Evolutionary conservation across 2,329 filamentous ascomycete species (phyloP).

Genomic region (Penicillium corylophilum): DNA sequence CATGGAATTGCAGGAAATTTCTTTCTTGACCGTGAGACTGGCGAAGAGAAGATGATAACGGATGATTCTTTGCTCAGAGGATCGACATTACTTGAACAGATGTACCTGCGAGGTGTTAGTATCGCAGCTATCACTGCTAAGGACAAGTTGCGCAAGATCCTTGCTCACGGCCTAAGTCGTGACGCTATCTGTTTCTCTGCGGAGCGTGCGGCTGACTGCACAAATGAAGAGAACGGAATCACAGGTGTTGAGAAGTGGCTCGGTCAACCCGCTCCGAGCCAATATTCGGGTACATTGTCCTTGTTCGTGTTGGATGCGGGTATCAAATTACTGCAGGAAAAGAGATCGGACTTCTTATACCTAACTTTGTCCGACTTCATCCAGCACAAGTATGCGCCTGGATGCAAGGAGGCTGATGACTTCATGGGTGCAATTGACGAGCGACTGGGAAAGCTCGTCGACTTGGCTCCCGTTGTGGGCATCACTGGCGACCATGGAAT

Average conservation of each 20-base stretch:
- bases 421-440: constrained; percentile 40
- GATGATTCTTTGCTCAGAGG: constrained; percentile 44
- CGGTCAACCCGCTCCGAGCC: constrained; percentile 36
- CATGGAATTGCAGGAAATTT: constrained; percentile 49
- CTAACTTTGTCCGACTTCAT: constrained; percentile 48
- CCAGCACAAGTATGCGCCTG: constrained; percentile 47
- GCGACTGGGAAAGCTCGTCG: constrained; percentile 32
- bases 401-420: constrained; percentile 36
- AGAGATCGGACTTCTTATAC: constrained; percentile 43
- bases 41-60: constrained; percentile 43
- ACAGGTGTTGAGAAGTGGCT: constrained; percentile 39
- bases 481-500: constrained; percentile 48
- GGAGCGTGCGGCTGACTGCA: constrained; percentile 32
- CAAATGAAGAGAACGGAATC: constrained; percentile 37
- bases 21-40: constrained; percentile 43
- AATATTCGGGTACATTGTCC: constrained; percentile 48
- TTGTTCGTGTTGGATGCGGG: constrained; percentile 47
- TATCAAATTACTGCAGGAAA: constrained; percentile 42
- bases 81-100: constrained; percentile 44
- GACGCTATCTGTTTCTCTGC: constrained; percentile 43
- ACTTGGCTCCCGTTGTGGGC: constrained; percentile 38
- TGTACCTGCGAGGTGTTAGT: constrained; percentile 40
- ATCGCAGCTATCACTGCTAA: constrained; percentile 48
- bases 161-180: constrained; percentile 38
- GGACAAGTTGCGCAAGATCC: constrained; percentile 45